Percentiles rank a stretch among this genome's conserved stretches.
Evolutionary conservation across 2,329 filamentous ascomycete genomes (phyloP).

Genomic region (Nannizziopsis arthrosporioides): DNA sequence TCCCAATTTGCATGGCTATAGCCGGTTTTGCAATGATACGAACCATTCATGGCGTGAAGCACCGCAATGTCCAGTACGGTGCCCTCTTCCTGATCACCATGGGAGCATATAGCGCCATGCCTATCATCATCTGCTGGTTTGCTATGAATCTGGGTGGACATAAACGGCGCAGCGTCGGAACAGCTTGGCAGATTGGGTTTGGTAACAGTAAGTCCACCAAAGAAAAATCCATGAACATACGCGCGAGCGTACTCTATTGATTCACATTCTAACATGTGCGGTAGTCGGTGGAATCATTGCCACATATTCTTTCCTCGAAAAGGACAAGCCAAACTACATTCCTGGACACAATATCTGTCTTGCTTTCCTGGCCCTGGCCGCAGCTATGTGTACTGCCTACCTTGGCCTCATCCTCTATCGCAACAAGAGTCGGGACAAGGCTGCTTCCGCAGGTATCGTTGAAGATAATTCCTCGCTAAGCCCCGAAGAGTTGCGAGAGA

Average conservation of each 20-base stretch:
- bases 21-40: conserved; percentile 66
- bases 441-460: conserved; percentile 17
- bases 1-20: conserved; percentile 58
- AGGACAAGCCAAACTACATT: conserved; percentile 56
- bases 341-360: conserved; percentile 69
- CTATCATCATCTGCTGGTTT: conserved; percentile 73
- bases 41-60: conserved; percentile 48
- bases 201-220: conserved; percentile 44
- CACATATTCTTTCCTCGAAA: conserved; percentile 55
- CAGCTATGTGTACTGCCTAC: conserved; percentile 37
- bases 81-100: conserved; percentile 72
- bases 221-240: no score
- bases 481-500: conserved; percentile 23
- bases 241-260: no score
- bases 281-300: conserved; percentile 63
- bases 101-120: conserved; percentile 79
- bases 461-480: conserved; percentile 13
- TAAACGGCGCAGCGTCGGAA: conserved; percentile 56
- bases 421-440: conserved; percentile 31
- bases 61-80: conserved; percentile 57
- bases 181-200: conserved; percentile 66
- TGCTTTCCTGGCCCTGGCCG: conserved; percentile 58
- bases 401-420: conserved; percentile 27
- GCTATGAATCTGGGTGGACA: conserved; percentile 69
- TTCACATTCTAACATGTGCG: neutral